Base-by-base conservation (phyloP, 225 moss, liverwort and hornwort species). In the Sphagnum contortum region DNA sequence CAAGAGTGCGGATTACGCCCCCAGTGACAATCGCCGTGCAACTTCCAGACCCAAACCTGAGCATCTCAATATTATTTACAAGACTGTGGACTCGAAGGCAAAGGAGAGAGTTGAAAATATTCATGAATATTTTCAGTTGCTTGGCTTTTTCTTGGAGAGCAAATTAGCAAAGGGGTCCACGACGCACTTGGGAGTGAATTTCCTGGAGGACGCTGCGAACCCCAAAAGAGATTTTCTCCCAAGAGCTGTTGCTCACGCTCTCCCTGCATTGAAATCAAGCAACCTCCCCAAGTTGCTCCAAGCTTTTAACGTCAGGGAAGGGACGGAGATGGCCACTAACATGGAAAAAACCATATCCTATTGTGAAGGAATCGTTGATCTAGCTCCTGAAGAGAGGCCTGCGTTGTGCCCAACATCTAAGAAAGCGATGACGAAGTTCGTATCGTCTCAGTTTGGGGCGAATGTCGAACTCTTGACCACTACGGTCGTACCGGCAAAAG, bases 401-500 rank as follows among this genome's bases (percentile, higher is more conserved):
- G n/a, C n/a, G n/a, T n/a, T n/a, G n/a, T 56, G 55, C 2, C 55
- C 55, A 0, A 10, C 55, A 11, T 56, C 55, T 0, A 3, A 10
- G 3, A 13, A 56, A 13, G 11, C 55, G 10, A 56, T 56, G 9
- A 12, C 9, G 9, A 12, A 56, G 55, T 56, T 56, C 12, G 55
- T 56, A 4, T 10, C 9, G 0, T 56, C 55, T 4, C 55, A 56
- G 10, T 13, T 56, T 5, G 55, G 55, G 55, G n/a, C n/a, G n/a
- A n/a, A 45, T 9, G 5, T 61, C 8, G 7, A 4, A 7, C 44
- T 79, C 29, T 57, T 74, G 9, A 71, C 68, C 45, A 75, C 79
- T 1, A 58, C 52, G 8, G 79, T 74, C 14, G 47, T 48, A 12
- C 79, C 79, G 0, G 44, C 57, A 5, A 4, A 47, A 29, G 72